A percentile compares a stretch with the other conserved stretches of the same genome.
These are phyloP conservation scores for Cardamine resedifolia DNA, from an alignment of 345 rosid species.

Conservation along the genomic window DNA sequence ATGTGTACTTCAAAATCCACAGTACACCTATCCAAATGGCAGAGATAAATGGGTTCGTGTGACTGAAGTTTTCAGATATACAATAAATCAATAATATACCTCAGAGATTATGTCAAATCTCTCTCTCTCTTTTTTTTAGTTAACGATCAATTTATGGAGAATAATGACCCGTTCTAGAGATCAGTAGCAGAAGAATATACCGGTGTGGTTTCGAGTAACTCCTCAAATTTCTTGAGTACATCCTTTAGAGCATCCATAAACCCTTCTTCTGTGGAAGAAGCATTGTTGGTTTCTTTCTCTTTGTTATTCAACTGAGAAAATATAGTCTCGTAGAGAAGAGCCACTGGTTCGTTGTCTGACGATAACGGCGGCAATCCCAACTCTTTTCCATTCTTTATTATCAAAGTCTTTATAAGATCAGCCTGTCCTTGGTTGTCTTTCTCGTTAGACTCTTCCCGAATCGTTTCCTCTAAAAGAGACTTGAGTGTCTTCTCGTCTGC, in stretches of 20 bases:
- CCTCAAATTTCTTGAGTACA: slow-evolving; percentile 56
- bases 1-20: background rate
- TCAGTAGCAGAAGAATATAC: slow-evolving; percentile 43
- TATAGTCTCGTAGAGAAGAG: slow-evolving; percentile 56
- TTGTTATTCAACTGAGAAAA: slow-evolving; percentile 42
- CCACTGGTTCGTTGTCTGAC: slow-evolving; percentile 56
- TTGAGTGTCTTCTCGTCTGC: slow-evolving; percentile 50
- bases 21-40: background rate
- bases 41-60: background rate
- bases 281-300: slow-evolving; percentile 36
- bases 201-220: slow-evolving; percentile 61
- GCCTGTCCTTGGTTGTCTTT: slow-evolving; percentile 32
- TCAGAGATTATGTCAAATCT: background rate
- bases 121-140: slow-evolving; percentile 10
- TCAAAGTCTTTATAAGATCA: slow-evolving; percentile 46
- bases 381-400: slow-evolving; percentile 57
- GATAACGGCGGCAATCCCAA: slow-evolving; percentile 69
- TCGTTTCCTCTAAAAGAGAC: slow-evolving; percentile 41
- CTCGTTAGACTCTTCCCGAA: slow-evolving; percentile 32
- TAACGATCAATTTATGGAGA: background rate
- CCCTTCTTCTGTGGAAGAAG: slow-evolving; percentile 36
- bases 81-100: slow-evolving; percentile 18
- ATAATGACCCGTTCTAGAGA: background rate
- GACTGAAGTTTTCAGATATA: slow-evolving; percentile 11
- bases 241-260: slow-evolving; percentile 40